Evolutionary conservation across 2,329 filamentous ascomycete species (phyloP), one percentile per base, ranked within the genome.

Genomic region (Fusarium robinianum): DNA sequence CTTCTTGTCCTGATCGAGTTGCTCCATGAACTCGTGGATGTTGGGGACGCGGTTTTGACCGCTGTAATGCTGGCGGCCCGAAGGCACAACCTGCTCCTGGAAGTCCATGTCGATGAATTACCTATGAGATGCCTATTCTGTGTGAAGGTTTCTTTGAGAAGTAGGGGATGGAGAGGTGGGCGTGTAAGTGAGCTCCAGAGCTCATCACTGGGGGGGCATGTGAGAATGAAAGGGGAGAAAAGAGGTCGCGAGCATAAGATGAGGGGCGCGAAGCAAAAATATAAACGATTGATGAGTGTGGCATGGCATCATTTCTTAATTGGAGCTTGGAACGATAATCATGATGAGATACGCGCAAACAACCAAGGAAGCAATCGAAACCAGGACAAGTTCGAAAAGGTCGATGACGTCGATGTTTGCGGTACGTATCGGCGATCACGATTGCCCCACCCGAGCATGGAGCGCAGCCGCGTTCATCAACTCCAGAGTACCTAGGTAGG

Each of bases 1-100:
- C 58, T 79, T 83, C 73, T 96, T 96, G 57, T 95, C 84, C 39
- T 71, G 74, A 67, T 96, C 91, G 23, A 96, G 77, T 53, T 80
- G 80, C 39, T 88, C 79, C 55, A 96, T 78, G 55, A 96, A 95
- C 66, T 92, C 81, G 63, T 86, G 84, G 55, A 96, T 87, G 42
- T 90, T 96, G 6, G 92, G 92, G 39, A 97, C 83, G 16, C 88
- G 87, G 67, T 96, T 95, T 46, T 69, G 70, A 37, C 85, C 90
- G 19, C 88, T 92, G 74, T 95, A 96, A 65, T 90, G 86, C 61
- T 87, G 83, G 9, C 69, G 68, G 14, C 72, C 76, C 51, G 70
- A 63, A 22, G 77, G 75, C 54, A 69, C 64, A 3, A 67, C 58
- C 33, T 70, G 67, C 23, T 75, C 67, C 18, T 74, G 49, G 31